Evolutionary conservation across 345 rosid genomes (phyloP), one percentile per base, ranked within the genome.

Genomic region (Eucalyptus regnans): DNA sequence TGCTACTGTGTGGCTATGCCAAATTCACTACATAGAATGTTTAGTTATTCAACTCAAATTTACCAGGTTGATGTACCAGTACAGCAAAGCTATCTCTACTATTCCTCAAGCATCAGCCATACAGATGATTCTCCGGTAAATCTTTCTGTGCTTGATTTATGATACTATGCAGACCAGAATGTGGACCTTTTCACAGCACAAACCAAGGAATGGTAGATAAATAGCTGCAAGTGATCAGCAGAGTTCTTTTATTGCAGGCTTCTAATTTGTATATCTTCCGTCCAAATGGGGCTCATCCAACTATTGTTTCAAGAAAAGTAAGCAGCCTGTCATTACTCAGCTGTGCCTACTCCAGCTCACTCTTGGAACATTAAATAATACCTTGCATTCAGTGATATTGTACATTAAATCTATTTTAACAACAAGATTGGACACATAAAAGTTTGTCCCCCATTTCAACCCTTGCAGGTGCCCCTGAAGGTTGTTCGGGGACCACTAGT

Each of bases 211-310:
- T 76, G 46, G 48, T 76, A 68, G 43, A 68, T 8, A 68, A 41
- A 68, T 17, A 37, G 44, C 83, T 37, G 46, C 27, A 37, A 76
- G 27, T 76, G 46, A 43, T 37, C 83, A 37, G 83, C 46, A 52
- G 84, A 18, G 87, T 64, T 44, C 33, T 46, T 79, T n/a, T 50
- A 62, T 88, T 89, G 86, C 94, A 96, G 94, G 66, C 91, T 89
- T 96, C 98, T 4, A 95, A 97, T 90, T 97, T 98, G 51, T 97
- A 95, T 89, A 91, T 96, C 86, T 97, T 97, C 91, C 93, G 96
- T 86, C 99, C 99, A 43, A 88, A 93, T 89, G 93, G 90, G 18
- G 80, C 92, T 71, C 88, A 88, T 46, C 93, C 97, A 88, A 91
- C 50, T 51, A 56, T 92, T 60, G 92, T 92, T 91, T 91, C 96